These are phyloP conservation scores for Amphirosellinia nigrospora DNA, from an alignment of 495 filamentous ascomycete genomes.

Conservation along the genomic window DNA sequence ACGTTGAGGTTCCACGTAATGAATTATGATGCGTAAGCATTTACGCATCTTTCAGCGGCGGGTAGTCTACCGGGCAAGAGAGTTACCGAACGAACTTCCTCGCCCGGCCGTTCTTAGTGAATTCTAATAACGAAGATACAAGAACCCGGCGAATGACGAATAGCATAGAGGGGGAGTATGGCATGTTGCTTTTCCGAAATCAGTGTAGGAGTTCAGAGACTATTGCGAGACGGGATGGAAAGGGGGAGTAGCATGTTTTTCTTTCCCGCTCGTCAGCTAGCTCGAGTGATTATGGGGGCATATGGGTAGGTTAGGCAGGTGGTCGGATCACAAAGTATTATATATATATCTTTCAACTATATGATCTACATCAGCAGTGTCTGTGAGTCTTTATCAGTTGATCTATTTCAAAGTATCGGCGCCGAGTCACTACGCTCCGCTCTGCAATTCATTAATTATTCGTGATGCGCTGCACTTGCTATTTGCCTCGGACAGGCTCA, in stretches of 20 bases:
- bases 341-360: background rate
- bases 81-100: background rate
- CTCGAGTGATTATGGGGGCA: background rate
- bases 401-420: background rate
- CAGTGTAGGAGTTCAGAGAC: background rate
- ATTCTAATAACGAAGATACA: background rate
- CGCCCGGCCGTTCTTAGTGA: background rate
- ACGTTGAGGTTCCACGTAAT: background rate
- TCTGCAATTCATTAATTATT: background rate
- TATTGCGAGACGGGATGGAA: background rate
- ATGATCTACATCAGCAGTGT: background rate
- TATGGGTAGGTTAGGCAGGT: background rate
- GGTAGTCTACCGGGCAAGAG: background rate
- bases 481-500: background rate
- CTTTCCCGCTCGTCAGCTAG: background rate
- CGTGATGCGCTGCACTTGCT: background rate
- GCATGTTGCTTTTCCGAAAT: constrained; percentile 11
- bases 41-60: background rate
- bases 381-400: too few species aligned
- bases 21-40: background rate
- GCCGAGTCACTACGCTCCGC: background rate
- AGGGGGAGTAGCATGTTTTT: constrained; percentile 5
- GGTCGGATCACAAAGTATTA: constrained; percentile 10
- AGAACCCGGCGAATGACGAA: background rate
- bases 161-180: constrained; percentile 23